Evolutionary conservation across 2,329 filamentous ascomycete genomes (phyloP), one percentile per base, ranked within the genome.

Genomic region (Colletotrichum musicola): DNA sequence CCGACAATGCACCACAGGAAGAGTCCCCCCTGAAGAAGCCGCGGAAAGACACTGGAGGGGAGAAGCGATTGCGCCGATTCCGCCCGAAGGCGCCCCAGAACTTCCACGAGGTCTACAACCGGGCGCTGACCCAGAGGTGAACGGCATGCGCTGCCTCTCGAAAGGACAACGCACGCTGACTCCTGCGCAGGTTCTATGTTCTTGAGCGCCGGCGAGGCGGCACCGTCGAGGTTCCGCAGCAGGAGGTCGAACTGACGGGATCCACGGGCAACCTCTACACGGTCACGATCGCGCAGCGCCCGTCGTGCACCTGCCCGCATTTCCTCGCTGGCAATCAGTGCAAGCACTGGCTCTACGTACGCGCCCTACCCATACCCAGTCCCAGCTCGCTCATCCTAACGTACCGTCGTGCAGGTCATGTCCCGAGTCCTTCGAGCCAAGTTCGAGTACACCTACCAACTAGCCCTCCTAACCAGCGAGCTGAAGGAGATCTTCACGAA

Each of bases 191-290:
- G 6, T 83, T 87, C 74, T 87, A 81, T 69, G 81, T 87, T 35
- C 78, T 87, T 12, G 77, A 74, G 1, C 80, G 84, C 16, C 74
- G 72, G 2, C 78, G 80, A 9, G 44, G 71, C 30, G 81, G 81
- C 18, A 79, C 77, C 0, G 63, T 71, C 2, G 69, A 78, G 1
- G 82, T 77, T 49, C 84, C 83, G 0, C 79, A 84, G 62, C 89
- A 92, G 74, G 79, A 76, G 1, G 80, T 92, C 55, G 81, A 88
- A 65, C 80, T 92, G 69, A 87, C 89, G 0, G 90, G 90, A 1
- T 87, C 87, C 10, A 92, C 89, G 1, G 90, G 89, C 16, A 92
- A 92, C 71, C 81, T 92, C 65, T 92, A 92, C 76, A 85, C 78
- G 0, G 84, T 92, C 38, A 78, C 78, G 40, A 84, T 92, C 60